phyloP scores from a whole-genome alignment of 192 early-diverging fungal genomes.

The Gigaspora rosea region DNA sequence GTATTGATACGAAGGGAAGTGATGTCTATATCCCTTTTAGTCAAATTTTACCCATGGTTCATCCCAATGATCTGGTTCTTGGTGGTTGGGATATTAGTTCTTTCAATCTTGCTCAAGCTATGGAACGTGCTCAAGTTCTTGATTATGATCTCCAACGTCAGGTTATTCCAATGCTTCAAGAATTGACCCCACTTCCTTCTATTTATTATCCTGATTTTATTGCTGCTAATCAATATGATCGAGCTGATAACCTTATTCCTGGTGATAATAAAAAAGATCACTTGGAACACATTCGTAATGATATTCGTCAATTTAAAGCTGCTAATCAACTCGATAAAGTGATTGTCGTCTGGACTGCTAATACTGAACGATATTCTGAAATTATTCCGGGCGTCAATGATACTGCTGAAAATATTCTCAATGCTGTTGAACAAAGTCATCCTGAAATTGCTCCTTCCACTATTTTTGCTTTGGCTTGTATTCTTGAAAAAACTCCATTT shows the following conservation, averaged over 20 bases:
- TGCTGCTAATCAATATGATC: conserved; percentile 96
- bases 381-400: conserved; percentile 93
- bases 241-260: conserved; percentile 89
- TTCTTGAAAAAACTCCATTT: conserved; percentile 94
- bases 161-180: conserved; percentile 77
- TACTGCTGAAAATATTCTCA: conserved; percentile 90
- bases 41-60: conserved; percentile 92
- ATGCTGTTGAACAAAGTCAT: conserved; percentile 80
- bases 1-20: conserved; percentile 76
- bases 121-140: conserved; percentile 95
- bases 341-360: conserved; percentile 98
- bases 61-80: conserved; percentile 95
- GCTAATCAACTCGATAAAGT: conserved; percentile 87
- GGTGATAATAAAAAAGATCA: conserved; percentile 89
- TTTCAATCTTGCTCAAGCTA: conserved; percentile 84
- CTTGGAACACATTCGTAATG: conserved; percentile 88
- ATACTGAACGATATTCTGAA: conserved; percentile 92
- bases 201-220: conserved; percentile 99
- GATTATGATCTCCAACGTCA: conserved; percentile 96
- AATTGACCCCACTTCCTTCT: conserved; percentile 87
- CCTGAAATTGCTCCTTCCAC: conserved; percentile 93
- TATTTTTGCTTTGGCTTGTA: conserved; percentile 94
- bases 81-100: conserved; percentile 98
- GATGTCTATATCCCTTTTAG: conserved; percentile 94
- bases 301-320: conserved; percentile 96